Base-by-base conservation (phyloP, 768 basidiomycete genomes). In the Pisolithus sp. region DNA sequence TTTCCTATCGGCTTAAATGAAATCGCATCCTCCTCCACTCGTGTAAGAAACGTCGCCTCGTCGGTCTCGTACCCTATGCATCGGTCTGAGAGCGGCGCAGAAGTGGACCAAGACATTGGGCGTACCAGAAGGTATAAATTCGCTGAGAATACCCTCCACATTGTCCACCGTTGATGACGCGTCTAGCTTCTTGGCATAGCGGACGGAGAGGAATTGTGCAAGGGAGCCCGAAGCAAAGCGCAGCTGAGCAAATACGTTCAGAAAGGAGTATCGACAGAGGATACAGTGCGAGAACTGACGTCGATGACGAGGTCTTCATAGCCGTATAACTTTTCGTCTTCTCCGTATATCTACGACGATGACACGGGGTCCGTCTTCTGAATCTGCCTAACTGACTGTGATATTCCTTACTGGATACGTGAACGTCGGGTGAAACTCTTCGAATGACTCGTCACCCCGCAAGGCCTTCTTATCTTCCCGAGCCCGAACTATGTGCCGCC, bases 321-420 rank as follows among this genome's bases (percentile, higher is more conserved):
- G 2, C 95, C 95, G 65, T 95, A 97, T 51, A 98, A 86, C 71
- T 85, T 93, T 71, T 99, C 93, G 49, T 95, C 89, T 61, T 97
- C 92, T 48, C 95, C 95, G 63, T 84, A 97, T 62, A 99, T 93
- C 89, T 92, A 40, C 48, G 6, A 17, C 44, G 30, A 30, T 26
- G 18, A 30, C n/a, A 18, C 5, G 34, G 38, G 18, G 23, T 26
- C 12, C 10, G 18, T 13, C n/a, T 65, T 24, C 59, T 46, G 39
- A 8, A 23, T 41, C 37, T n/a, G 34, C 8, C 48, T 30, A 20
- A 44, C 37, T 31, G 21, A n/a, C 1, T 24, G 41, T 23, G 12
- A n/a, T 42, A 37, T n/a, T 38, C 63, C 83, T 48, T 60, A 91
- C 90, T 5, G 95, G 93, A 70, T 99, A 99, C 0, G 95, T 97